A percentile compares a stretch with the other conserved stretches of the same genome.
These are phyloP conservation scores for Stereocaulon alpinum DNA, from an alignment of 495 filamentous ascomycete species.

Conservation along the genomic window DNA sequence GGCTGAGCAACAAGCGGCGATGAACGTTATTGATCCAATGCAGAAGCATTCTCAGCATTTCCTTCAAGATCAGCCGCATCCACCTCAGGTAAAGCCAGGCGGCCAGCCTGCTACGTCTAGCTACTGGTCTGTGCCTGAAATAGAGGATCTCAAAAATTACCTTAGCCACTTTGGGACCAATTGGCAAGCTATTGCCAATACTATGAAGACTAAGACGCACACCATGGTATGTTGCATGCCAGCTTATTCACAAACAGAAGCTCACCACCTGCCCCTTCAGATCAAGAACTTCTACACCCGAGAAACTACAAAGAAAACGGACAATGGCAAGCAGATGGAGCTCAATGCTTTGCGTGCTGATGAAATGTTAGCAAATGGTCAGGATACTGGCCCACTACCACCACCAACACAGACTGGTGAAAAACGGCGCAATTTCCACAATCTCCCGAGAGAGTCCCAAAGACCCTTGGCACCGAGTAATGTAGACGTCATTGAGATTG, in stretches of 20 bases:
- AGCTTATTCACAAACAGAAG: neutral
- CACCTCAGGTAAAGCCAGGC: conserved; percentile 24
- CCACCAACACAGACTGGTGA: conserved; percentile 43
- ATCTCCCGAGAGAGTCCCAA: conserved; percentile 45
- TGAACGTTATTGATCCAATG: conserved; percentile 20
- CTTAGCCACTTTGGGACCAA: conserved; percentile 81
- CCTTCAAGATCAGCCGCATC: conserved; percentile 31
- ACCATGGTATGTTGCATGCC: conserved; percentile 62
- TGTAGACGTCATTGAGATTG: conserved; percentile 42
- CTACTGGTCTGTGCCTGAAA: conserved; percentile 95
- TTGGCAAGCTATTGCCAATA: conserved; percentile 70
- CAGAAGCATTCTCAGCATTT: conserved; percentile 18
- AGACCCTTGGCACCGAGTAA: conserved; percentile 52
- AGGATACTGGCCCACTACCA: conserved; percentile 59
- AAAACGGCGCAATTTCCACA: conserved; percentile 48
- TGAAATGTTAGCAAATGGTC: conserved; percentile 54
- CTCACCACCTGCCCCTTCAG: conserved; percentile 34
- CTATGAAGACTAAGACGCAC: conserved; percentile 86
- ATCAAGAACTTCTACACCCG: conserved; percentile 88
- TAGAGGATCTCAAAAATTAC: conserved; percentile 67
- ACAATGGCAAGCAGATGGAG: conserved; percentile 51
- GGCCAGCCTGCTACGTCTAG: conserved; percentile 54
- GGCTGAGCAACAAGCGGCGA: conserved; percentile 29
- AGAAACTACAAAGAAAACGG: conserved; percentile 53
- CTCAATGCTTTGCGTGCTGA: conserved; percentile 61